Conservation (phyloP, 2,329 filamentous ascomycete species). For the Thielaviopsis cerberus region DNA sequence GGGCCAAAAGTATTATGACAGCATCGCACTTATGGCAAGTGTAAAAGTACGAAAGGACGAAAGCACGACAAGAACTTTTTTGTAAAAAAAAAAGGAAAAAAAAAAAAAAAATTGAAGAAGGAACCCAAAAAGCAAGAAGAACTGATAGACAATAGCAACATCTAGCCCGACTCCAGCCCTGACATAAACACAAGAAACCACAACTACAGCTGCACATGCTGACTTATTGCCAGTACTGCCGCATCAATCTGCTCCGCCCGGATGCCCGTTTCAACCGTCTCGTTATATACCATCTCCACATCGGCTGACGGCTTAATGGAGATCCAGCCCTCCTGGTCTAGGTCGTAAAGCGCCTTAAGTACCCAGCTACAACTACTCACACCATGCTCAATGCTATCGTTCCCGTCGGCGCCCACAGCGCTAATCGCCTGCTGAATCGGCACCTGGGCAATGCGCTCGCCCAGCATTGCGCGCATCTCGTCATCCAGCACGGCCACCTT, state of each 20-base stretch:
- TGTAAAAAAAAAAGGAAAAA: too few species aligned
- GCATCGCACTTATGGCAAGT: too few species aligned
- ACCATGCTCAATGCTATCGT: conserved; percentile 6
- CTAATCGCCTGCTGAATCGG: not conserved
- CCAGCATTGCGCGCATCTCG: conserved; percentile 1
- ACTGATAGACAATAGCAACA: not conserved
- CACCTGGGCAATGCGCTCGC: conserved; percentile 2
- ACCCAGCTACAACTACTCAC: conserved; percentile 10
- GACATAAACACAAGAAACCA: not conserved
- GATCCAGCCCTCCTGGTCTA: conserved; percentile 11
- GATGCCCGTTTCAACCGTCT: conserved; percentile 3
- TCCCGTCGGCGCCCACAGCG: conserved; percentile 1
- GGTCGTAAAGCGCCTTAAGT: conserved; percentile 4
- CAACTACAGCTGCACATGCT: conserved; percentile 1
- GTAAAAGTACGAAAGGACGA: too few species aligned
- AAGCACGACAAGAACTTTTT: too few species aligned
- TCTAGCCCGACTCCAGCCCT: not conserved
- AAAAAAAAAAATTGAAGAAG: not conserved
- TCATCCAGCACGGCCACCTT: conserved; percentile 6
- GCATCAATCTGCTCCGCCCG: conserved; percentile 7
- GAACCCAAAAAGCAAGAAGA: not conserved
- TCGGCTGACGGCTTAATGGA: conserved; percentile 1
- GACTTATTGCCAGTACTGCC: conserved; percentile 4
- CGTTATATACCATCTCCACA: conserved; percentile 7
- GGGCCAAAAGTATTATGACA: conserved; percentile 4